Conservation (phyloP, 2,329 filamentous ascomycete genomes). For the Talaromyces funiculosus region DNA sequence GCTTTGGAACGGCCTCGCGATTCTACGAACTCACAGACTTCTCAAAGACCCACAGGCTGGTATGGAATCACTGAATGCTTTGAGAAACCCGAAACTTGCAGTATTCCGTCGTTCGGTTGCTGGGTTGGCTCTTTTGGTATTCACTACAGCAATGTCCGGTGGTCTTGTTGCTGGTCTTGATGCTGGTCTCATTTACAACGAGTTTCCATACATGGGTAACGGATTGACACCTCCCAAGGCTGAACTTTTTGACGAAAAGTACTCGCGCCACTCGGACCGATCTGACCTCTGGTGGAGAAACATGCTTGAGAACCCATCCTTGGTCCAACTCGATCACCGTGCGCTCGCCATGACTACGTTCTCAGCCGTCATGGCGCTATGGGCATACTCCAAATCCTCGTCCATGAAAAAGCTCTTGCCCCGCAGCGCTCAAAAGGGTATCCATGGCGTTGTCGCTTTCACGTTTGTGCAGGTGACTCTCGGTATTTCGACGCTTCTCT, state of each 20-base stretch:
- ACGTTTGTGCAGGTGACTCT: slow-evolving; percentile 75
- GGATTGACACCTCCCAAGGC: slow-evolving; percentile 73
- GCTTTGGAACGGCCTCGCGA: slow-evolving; percentile 79
- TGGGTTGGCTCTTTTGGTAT: slow-evolving; percentile 69
- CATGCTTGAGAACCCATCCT: slow-evolving; percentile 91
- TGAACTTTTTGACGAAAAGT: slow-evolving; percentile 81
- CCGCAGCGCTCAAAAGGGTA: slow-evolving; percentile 58
- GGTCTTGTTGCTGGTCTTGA: slow-evolving; percentile 91
- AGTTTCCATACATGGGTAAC: slow-evolving; percentile 91
- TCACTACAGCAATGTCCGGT: slow-evolving; percentile 87
- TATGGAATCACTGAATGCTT: slow-evolving; percentile 53
- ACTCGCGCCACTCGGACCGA: slow-evolving; percentile 69
- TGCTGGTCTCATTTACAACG: slow-evolving; percentile 96
- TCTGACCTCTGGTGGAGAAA: slow-evolving; percentile 95
- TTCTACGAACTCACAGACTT: slow-evolving; percentile 71
- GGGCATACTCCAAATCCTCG: slow-evolving; percentile 66
- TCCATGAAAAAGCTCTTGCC: slow-evolving; percentile 56
- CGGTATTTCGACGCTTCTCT: slow-evolving; percentile 85
- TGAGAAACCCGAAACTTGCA: slow-evolving; percentile 63
- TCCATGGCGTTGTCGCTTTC: slow-evolving; percentile 75
- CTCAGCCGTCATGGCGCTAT: slow-evolving; percentile 70
- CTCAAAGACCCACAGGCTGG: slow-evolving; percentile 62
- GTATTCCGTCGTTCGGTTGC: slow-evolving; percentile 68
- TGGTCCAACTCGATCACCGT: slow-evolving; percentile 93
- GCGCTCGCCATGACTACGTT: slow-evolving; percentile 88